These are phyloP conservation scores for Polygonum aviculare DNA, from an alignment of 148 eudicot species.

Conservation along the genomic window DNA sequence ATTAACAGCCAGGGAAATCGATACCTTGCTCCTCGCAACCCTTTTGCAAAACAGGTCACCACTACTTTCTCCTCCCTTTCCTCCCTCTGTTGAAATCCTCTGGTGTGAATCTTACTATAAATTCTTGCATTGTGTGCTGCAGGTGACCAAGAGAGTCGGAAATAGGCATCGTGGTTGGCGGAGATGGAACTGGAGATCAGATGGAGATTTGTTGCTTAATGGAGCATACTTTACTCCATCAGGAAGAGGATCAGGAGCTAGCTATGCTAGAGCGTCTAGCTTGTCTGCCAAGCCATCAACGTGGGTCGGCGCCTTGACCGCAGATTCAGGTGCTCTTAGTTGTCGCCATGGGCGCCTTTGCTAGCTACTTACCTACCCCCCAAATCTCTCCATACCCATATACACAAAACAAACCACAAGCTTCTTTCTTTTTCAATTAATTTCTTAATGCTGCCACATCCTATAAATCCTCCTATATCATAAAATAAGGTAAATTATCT, in stretches of 20 bases:
- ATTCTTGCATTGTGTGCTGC: not conserved
- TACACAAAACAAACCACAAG: not conserved
- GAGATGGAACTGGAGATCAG: slow-evolving; percentile 95
- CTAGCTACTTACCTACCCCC: slow-evolving; percentile 17
- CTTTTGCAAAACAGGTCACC: slow-evolving; percentile 59
- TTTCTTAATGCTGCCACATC: slow-evolving; percentile 11
- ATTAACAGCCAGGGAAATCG: slow-evolving; percentile 95
- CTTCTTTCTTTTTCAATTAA: slow-evolving; percentile 36
- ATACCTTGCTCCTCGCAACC: slow-evolving; percentile 67
- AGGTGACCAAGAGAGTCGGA: slow-evolving; percentile 71
- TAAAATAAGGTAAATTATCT: not conserved
- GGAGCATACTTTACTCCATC: slow-evolving; percentile 81
- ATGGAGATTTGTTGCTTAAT: slow-evolving; percentile 68
- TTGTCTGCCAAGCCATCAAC: slow-evolving; percentile 78
- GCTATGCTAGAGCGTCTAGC: slow-evolving; percentile 88
- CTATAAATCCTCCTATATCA: not conserved
- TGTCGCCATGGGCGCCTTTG: slow-evolving; percentile 39
- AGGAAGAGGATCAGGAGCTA: slow-evolving; percentile 61
- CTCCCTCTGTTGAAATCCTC: not conserved
- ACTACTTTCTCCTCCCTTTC: not conserved
- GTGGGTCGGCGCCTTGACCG: slow-evolving; percentile 51
- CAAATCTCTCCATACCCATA: not conserved
- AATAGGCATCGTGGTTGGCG: slow-evolving; percentile 33
- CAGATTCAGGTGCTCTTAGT: slow-evolving; percentile 55
- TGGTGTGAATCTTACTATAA: not conserved